Evolutionary conservation across 768 basidiomycete genomes (phyloP), one percentile per base, ranked within the genome.

Genomic region (Scleroderma bovista): DNA sequence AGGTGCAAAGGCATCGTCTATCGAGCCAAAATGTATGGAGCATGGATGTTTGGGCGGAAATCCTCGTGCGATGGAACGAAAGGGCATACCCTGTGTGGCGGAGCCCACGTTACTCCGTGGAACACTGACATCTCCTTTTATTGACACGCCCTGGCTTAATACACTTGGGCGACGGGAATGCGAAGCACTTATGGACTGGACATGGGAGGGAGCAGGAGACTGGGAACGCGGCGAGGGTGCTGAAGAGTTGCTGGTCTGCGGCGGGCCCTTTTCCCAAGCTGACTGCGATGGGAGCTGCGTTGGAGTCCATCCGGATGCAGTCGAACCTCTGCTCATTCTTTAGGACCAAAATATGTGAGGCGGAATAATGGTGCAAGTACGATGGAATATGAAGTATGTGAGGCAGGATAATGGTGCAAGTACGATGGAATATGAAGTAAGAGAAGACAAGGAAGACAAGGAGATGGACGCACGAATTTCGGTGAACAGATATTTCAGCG

Each of bases 241-340:
- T 51, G 72, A 71, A 48, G 81, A 67, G 12, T 50, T 66, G 54
- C 59, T 72, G 57, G 68, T 77, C 72, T 79, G 78, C 49, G 92
- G 90, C 46, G 91, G 91, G 68, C 91, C 90, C 78, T 72, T 86
- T 72, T 87, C 74, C 92, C 92, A 95, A 76, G 89, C 91, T 72
- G 90, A 91, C 77, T 83, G 81, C 75, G 77, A 68, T 68, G 85
- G 72, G 73, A 84, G 82, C 79, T 76, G 81, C 73, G 81, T 68
- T 70, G 78, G 78, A 75, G 73, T 84, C 81, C 84, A 84, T 73
- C 74, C 74, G 69, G 86, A n/a, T 69, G 80, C 76, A 69, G 84
- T 79, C 59, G 87, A 83, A 73, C 80, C 81, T 84, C 86, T 93
- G 88, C 88, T 94, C 92, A 94, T 94, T 90, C 88, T 90, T n/a